These are phyloP conservation scores for Podospora tetraspora DNA, from an alignment of 495 filamentous ascomycete genomes.

Conservation along the genomic window DNA sequence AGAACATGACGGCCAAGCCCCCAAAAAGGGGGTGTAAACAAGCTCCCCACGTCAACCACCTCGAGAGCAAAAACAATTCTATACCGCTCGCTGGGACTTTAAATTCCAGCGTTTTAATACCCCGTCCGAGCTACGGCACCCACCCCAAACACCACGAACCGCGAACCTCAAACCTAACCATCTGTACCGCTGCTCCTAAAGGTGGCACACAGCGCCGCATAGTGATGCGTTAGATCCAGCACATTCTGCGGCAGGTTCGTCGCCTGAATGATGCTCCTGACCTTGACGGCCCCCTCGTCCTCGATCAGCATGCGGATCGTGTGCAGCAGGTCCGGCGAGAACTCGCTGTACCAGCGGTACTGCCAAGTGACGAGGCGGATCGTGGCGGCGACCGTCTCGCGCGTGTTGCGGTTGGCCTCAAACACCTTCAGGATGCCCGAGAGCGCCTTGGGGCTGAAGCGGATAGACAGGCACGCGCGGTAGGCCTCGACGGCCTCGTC, in stretches of 20 bases:
- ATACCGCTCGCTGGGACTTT: not conserved
- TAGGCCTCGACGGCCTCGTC: slow-evolving; percentile 93
- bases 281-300: slow-evolving; percentile 95
- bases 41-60: not conserved
- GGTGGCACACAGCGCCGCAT: slow-evolving; percentile 86
- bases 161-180: slow-evolving; percentile 43
- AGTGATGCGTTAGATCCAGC: slow-evolving; percentile 91
- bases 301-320: slow-evolving; percentile 89
- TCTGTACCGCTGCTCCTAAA: slow-evolving; percentile 95
- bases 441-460: slow-evolving; percentile 88
- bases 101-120: not conserved
- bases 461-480: slow-evolving; percentile 68
- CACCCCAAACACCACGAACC: not conserved
- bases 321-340: slow-evolving; percentile 82
- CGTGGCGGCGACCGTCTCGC: slow-evolving; percentile 69
- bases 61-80: not conserved
- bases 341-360: slow-evolving; percentile 99
- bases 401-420: slow-evolving; percentile 63
- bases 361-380: slow-evolving; percentile 94
- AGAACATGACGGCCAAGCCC: not conserved
- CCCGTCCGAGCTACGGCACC: not conserved
- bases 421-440: slow-evolving; percentile 74
- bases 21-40: not conserved
- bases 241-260: slow-evolving; percentile 90
- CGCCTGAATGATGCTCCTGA: slow-evolving; percentile 92